Conservation (phyloP, 164 flowering plant genomes). For the Liquidambar formosana region DNA sequence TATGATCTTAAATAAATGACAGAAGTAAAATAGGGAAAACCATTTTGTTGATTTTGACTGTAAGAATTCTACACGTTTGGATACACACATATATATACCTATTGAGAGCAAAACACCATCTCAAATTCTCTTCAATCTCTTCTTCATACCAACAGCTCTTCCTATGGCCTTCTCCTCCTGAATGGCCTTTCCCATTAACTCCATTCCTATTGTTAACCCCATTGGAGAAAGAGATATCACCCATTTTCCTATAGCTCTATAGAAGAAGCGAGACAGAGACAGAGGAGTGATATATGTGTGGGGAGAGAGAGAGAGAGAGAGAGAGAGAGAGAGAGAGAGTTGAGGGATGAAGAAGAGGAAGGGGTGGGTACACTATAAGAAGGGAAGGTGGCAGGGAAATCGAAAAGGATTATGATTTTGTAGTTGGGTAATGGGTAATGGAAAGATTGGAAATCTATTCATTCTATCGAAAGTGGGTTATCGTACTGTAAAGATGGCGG, state of each 20-base stretch:
- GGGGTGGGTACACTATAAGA: slow-evolving; percentile 17
- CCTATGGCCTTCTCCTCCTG: slow-evolving; percentile 46
- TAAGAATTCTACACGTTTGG: neutral
- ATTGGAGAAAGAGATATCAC: slow-evolving; percentile 53
- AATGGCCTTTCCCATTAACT: slow-evolving; percentile 35
- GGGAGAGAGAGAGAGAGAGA: slow-evolving; percentile 6
- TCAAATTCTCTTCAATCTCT: slow-evolving; percentile 79
- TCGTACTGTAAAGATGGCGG: neutral
- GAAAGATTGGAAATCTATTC: slow-evolving; percentile 11
- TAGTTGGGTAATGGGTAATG: slow-evolving; percentile 10
- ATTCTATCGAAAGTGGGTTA: slow-evolving; percentile 16
- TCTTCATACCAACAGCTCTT: slow-evolving; percentile 97
- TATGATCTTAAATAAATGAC: too few relatives aligned
- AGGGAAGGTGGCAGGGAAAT: slow-evolving; percentile 33
- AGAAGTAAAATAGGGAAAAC: too few relatives aligned
- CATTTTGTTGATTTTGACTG: neutral
- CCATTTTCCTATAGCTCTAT: slow-evolving; percentile 37
- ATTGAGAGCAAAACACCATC: slow-evolving; percentile 88
- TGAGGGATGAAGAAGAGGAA: slow-evolving; percentile 2
- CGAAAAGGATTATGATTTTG: slow-evolving; percentile 27
- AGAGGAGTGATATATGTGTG: neutral
- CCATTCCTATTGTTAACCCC: slow-evolving; percentile 41
- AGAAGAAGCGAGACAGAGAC: neutral
- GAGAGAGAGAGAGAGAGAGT: slow-evolving; percentile 8
- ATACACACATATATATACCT: slow-evolving; percentile 39